Evolutionary conservation across 2,329 filamentous ascomycete genomes (phyloP).

Genomic region (Colletotrichum sidae): DNA sequence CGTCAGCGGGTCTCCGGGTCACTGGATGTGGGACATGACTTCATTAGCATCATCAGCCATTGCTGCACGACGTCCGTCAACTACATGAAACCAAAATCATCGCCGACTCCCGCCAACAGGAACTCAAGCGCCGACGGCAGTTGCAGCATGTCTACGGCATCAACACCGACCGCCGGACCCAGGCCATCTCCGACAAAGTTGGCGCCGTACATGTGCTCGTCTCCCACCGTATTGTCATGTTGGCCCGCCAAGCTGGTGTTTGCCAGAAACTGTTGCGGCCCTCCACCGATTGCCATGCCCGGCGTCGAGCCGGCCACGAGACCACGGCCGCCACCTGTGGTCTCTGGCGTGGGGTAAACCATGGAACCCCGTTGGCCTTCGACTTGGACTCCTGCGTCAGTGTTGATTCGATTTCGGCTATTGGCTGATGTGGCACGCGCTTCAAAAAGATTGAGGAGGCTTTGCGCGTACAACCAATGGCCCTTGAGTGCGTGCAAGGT

Average conservation of each 20-base stretch:
- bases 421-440: not conserved
- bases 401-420: no score
- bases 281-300: no score
- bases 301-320: no score
- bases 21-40: no score
- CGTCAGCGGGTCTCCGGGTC: no score
- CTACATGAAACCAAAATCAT: slow-evolving; percentile 25
- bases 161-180: slow-evolving; percentile 30
- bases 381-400: no score
- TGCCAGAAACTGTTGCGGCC: no score
- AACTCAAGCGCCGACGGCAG: slow-evolving; percentile 47
- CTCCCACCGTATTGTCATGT: not conserved
- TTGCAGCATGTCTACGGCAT: slow-evolving; percentile 40
- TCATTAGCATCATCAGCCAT: no score
- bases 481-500: slow-evolving; percentile 43
- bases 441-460: slow-evolving; percentile 46
- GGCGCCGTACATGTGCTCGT: not conserved
- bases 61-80: not conserved
- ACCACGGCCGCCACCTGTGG: no score
- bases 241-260: not conserved
- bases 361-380: no score
- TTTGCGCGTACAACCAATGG: slow-evolving; percentile 48
- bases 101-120: slow-evolving; percentile 44
- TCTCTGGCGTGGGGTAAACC: no score
- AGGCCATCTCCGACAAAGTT: slow-evolving; percentile 24